These are phyloP conservation scores for Apium graveolens DNA, from an alignment of 129 eudicot genomes.

Conservation along the genomic window DNA sequence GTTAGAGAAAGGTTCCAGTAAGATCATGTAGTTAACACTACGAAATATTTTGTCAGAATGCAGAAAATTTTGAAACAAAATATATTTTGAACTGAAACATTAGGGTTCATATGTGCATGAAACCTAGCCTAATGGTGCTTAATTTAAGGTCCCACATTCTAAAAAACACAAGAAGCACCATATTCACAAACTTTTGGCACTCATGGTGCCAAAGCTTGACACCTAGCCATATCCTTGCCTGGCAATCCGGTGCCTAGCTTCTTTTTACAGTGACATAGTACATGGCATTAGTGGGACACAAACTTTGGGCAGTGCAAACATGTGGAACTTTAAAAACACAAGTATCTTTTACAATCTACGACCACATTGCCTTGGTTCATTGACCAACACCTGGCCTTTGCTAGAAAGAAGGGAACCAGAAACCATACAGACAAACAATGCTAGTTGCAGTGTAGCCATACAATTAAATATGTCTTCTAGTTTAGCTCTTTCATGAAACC, in stretches of 20 bases:
- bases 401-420: constrained; percentile 37
- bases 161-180: not conserved
- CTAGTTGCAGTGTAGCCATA: not conserved
- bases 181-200: not conserved
- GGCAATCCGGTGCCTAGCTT: not conserved
- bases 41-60: no score
- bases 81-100: no score
- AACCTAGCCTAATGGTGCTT: not conserved
- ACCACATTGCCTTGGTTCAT: constrained; percentile 17
- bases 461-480: constrained; percentile 2
- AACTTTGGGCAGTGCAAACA: not conserved
- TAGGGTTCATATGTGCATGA: not conserved
- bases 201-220: not conserved
- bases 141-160: not conserved
- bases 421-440: constrained; percentile 15
- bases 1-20: no score
- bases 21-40: no score
- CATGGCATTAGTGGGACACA: constrained; percentile 12
- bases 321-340: not conserved
- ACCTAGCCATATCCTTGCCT: not conserved
- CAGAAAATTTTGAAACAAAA: no score
- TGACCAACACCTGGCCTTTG: constrained; percentile 48
- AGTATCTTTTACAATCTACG: not conserved
- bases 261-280: constrained; percentile 5
- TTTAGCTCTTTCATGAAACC: constrained; percentile 13